These are phyloP conservation scores for Inonotus hispidus DNA, from an alignment of 1,284 basidiomycete genomes.

Conservation along the genomic window DNA sequence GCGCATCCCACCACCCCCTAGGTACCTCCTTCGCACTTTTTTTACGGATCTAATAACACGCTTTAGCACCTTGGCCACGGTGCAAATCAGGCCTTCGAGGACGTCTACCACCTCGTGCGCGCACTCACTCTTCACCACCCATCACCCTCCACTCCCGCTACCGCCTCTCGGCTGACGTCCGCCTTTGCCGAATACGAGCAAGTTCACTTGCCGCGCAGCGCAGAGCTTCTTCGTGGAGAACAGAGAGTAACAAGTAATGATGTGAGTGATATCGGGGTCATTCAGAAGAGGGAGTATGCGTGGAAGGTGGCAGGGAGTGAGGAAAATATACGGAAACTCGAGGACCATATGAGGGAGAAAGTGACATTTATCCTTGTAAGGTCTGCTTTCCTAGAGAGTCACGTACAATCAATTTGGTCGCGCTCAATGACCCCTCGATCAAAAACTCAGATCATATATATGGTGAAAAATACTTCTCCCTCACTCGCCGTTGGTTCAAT, in stretches of 20 bases:
- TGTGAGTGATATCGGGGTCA: conserved; percentile 25
- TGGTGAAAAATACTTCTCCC: no score
- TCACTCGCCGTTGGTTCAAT: no score
- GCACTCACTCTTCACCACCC: conserved; percentile 34
- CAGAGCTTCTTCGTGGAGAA: conserved; percentile 32
- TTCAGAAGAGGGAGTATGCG: conserved; percentile 29
- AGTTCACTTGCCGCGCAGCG: conserved; percentile 31
- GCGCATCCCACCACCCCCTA: conserved; percentile 37
- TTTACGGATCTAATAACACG: not conserved
- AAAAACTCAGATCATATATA: no score
- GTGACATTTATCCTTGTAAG: not conserved
- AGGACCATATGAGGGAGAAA: no score
- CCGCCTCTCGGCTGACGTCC: conserved; percentile 27
- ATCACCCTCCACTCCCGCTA: conserved; percentile 23
- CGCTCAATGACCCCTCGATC: no score
- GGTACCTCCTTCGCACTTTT: conserved; percentile 20
- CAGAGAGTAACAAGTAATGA: conserved; percentile 31
- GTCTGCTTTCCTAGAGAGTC: no score
- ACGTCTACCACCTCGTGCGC: conserved; percentile 36
- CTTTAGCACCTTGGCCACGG: conserved; percentile 44
- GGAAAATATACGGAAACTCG: conserved; percentile 16
- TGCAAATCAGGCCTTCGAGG: conserved; percentile 44
- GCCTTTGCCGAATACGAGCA: conserved; percentile 31
- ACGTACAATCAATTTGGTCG: no score
- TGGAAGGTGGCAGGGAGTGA: conserved; percentile 23